These are phyloP conservation scores for Eucalyptus melliodora DNA, from an alignment of 345 rosid species.

Conservation along the genomic window DNA sequence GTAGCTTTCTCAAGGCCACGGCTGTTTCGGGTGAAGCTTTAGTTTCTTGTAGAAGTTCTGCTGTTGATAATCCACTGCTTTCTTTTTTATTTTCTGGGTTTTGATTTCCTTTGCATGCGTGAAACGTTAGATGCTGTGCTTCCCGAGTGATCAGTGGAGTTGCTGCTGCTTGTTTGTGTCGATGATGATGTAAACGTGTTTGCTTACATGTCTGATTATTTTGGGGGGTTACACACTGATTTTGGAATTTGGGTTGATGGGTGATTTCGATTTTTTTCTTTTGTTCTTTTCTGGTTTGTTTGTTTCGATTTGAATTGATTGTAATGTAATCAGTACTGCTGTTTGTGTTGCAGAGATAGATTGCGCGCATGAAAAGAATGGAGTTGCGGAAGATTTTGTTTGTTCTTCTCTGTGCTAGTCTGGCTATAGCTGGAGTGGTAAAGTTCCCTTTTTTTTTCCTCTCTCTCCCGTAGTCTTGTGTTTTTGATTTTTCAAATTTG, in stretches of 20 bases:
- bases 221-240: background rate
- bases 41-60: background rate
- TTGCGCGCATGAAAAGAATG: background rate
- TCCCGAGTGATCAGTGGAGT: background rate
- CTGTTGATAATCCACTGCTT: background rate
- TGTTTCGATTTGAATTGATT: background rate
- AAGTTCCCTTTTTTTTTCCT: background rate
- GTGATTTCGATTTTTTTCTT: background rate
- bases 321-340: background rate
- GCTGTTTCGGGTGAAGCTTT: background rate
- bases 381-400: background rate
- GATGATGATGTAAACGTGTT: background rate
- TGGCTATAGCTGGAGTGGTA: background rate
- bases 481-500: background rate
- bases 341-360: background rate
- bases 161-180: background rate
- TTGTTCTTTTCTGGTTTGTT: too few species aligned
- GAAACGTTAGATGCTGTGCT: background rate
- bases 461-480: background rate
- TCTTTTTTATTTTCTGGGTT: background rate
- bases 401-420: background rate
- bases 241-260: background rate
- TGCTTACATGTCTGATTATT: background rate
- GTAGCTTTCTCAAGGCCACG: background rate
- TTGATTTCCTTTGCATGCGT: background rate